A percentile compares a stretch with the other conserved stretches of the same genome.
Evolutionary conservation across 2,329 filamentous ascomycete genomes (phyloP).

Genomic region (Aureobasidium sp.): DNA sequence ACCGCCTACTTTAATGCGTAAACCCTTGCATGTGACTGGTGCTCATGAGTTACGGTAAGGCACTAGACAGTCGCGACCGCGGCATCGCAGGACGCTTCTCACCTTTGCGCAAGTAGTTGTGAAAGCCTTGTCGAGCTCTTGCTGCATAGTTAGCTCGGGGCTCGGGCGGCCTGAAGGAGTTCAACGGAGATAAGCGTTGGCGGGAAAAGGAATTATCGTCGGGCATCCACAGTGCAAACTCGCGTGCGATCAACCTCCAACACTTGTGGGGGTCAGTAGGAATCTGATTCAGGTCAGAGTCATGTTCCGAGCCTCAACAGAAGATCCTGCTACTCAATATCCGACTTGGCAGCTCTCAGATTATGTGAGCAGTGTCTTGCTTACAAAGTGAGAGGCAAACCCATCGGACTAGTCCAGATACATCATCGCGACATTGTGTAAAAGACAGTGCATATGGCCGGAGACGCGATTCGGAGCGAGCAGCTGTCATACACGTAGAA

Average conservation of each 20-base stretch:
- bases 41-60: background rate
- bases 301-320: background rate
- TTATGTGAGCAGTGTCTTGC: conserved; percentile 10
- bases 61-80: background rate
- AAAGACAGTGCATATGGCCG: no score
- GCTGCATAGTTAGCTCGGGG: background rate
- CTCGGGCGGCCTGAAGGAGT: background rate
- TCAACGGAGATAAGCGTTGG: background rate
- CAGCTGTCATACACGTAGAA: background rate
- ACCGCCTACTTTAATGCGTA: background rate
- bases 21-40: background rate
- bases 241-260: background rate
- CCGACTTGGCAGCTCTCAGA: background rate
- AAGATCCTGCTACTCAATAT: background rate
- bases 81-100: background rate
- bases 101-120: no score
- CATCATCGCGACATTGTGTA: background rate
- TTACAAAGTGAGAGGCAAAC: background rate
- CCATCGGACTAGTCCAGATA: background rate
- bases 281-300: background rate
- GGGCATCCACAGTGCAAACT: background rate
- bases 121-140: background rate
- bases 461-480: background rate
- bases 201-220: background rate
- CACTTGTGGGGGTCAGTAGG: background rate